Evolutionary conservation across 2,329 filamentous ascomycete genomes (phyloP).

Genomic region (Aspergillus amoenus): DNA sequence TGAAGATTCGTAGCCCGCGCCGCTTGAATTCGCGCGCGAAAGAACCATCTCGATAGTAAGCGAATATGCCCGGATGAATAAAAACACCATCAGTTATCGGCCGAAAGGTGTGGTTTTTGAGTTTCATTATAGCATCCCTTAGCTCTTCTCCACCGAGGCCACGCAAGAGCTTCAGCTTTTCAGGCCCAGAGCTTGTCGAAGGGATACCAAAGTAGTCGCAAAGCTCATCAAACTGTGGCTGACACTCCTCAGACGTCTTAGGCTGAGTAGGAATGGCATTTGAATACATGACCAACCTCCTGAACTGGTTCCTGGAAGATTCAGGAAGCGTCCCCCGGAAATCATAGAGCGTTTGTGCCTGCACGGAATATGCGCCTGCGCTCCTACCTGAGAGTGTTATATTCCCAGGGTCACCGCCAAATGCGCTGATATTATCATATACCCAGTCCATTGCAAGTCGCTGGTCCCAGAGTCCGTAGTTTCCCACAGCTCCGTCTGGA

Average conservation of each 20-base stretch:
- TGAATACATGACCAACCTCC: constrained; percentile 45
- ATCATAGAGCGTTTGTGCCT: constrained; percentile 40
- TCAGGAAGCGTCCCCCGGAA: constrained; percentile 24
- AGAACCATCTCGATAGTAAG: constrained; percentile 37
- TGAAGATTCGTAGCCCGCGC: constrained; percentile 38
- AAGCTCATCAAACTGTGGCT: constrained; percentile 46
- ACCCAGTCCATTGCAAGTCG: constrained; percentile 54
- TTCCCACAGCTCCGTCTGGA: constrained; percentile 31
- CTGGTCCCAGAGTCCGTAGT: constrained; percentile 51
- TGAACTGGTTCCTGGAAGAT: constrained; percentile 34
- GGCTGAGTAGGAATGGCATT: constrained; percentile 50
- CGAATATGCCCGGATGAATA: constrained; percentile 38
- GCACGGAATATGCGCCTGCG: constrained; percentile 45
- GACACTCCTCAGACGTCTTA: constrained; percentile 37
- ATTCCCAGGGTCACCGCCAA: constrained; percentile 48
- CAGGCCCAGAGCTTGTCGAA: constrained; percentile 12
- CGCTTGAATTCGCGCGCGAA: constrained; percentile 42
- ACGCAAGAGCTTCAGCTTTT: constrained; percentile 37
- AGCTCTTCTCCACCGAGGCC: constrained; percentile 33
- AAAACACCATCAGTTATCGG: constrained; percentile 46
- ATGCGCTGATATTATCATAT: constrained; percentile 46
- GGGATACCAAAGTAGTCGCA: constrained; percentile 37
- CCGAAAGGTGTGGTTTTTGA: constrained; percentile 49
- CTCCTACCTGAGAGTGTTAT: constrained; percentile 48
- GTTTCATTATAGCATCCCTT: constrained; percentile 33